Evolutionary conservation across 2,329 filamentous ascomycete genomes (phyloP), one percentile per base, ranked within the genome.

Genomic region (Malbranchea cinnamomea): DNA sequence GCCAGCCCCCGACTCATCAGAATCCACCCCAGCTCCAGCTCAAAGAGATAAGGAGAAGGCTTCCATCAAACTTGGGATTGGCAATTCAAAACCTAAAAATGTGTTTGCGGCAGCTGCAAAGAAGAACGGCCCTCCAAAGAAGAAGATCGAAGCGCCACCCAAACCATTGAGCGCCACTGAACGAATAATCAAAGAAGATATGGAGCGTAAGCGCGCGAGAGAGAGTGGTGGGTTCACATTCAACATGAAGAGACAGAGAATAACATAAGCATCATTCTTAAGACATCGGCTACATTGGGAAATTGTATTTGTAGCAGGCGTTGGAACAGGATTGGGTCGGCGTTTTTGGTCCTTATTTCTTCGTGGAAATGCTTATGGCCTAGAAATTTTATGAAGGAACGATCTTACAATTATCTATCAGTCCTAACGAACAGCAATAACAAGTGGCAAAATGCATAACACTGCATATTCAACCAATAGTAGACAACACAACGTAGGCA

Each of bases 141-240:
- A 27, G 12, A 39, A 33, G 10, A 18, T 30, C 13, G 35, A 37
- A 27, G 26, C 33, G 2, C 21, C 37, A 4, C 17, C 36, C 4
- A 41, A 32, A 18, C 32, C 34, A 7, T 18, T 39, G 17, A 38
- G 24, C 6, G 36, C 34, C n/a, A 37, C 33, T 10, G 38, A 39
- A 17, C 28, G 33, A 19, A 30, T 41, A 4, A 41, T 41, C 26
- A 35, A 41, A 23, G 36, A 33, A 17, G 38, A 41, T 28, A 39
- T 39, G 36, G 36, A 40, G 28, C 31, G 34, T 16, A 40, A 40
- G 27, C 28, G 37, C 6, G 28, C 30, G 13, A 28, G 32, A 15
- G 35, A 31, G 12, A 25, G 15, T 8, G 24, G 16, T 9, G 16
- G 14, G 12, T 24, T 28, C 11, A 28, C 19, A 6, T 23, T 28